A percentile compares a stretch with the other conserved stretches of the same genome.
phyloP scores from a whole-genome alignment of 2,329 filamentous ascomycete species.

The Fusarium mexicanum region DNA sequence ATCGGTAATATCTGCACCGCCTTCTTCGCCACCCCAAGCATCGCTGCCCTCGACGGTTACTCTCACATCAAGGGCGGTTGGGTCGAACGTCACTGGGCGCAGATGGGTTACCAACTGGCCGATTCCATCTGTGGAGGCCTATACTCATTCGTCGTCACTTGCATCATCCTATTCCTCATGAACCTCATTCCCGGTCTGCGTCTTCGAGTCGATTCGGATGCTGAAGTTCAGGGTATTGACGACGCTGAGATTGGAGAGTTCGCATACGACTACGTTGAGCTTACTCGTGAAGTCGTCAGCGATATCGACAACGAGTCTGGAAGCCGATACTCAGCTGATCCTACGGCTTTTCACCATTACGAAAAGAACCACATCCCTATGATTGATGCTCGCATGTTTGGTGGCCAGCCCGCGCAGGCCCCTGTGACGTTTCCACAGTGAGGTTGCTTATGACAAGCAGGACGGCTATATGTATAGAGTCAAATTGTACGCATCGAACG shows the following conservation, averaged over 20 bases:
- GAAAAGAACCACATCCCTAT: conserved; percentile 62
- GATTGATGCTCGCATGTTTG: conserved; percentile 56
- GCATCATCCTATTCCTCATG: conserved; percentile 81
- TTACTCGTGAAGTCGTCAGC: conserved; percentile 68
- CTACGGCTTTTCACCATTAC: conserved; percentile 52
- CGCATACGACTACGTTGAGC: conserved; percentile 93
- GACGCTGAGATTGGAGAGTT: conserved; percentile 94
- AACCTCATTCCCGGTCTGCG: conserved; percentile 80
- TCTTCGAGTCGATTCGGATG: conserved; percentile 78
- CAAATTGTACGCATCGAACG: conserved; percentile 34
- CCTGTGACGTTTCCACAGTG: conserved; percentile 39
- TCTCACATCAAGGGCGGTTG: conserved; percentile 78
- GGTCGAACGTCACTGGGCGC: conserved; percentile 85
- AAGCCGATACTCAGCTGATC: conserved; percentile 56
- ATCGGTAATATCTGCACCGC: conserved; percentile 83
- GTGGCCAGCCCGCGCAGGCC: conserved; percentile 38
- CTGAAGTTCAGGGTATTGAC: conserved; percentile 86
- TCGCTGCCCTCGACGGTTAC: conserved; percentile 80
- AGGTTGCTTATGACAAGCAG: background rate
- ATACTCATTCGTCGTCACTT: conserved; percentile 83
- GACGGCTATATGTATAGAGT: conserved; percentile 7
- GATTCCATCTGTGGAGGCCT: conserved; percentile 79
- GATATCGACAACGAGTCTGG: conserved; percentile 57
- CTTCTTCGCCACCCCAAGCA: conserved; percentile 86
- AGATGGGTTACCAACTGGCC: conserved; percentile 84